A percentile compares a stretch with the other conserved stretches of the same genome.
phyloP scores from a whole-genome alignment of 2,329 filamentous ascomycete genomes.

The Colletotrichum karsti region DNA sequence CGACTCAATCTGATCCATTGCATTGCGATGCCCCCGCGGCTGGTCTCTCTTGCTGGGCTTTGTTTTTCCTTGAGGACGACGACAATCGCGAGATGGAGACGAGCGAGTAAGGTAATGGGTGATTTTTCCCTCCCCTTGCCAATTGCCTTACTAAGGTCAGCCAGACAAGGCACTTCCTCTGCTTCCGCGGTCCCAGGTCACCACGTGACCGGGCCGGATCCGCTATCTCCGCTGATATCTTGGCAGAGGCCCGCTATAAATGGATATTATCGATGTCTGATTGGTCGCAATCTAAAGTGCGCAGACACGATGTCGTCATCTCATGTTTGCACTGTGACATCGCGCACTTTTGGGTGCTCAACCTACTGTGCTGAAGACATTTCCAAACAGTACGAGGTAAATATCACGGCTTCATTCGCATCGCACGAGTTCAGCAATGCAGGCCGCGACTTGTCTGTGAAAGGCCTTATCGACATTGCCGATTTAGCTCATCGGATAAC shows the following conservation, averaged over 20 bases:
- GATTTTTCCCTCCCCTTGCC: conserved; percentile 9
- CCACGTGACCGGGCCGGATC: conserved; percentile 33
- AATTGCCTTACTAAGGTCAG: background rate
- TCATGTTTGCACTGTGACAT: too few species aligned
- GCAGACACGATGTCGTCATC: too few species aligned
- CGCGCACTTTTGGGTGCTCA: too few species aligned
- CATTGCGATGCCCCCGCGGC: conserved; percentile 21
- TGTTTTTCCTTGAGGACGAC: background rate
- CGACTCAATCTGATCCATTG: conserved; percentile 63
- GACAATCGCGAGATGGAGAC: conserved; percentile 3
- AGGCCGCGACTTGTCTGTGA: too few species aligned
- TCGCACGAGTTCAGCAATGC: too few species aligned
- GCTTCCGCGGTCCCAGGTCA: background rate
- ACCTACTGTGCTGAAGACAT: too few species aligned
- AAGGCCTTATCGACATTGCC: too few species aligned
- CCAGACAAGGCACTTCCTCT: conserved; percentile 1
- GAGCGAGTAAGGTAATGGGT: conserved; percentile 25
- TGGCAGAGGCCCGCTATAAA: background rate
- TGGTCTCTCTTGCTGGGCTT: background rate
- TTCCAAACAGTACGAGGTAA: too few species aligned
- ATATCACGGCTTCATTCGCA: too few species aligned
- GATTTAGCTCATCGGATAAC: too few species aligned
- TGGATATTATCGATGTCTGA: background rate
- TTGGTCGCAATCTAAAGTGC: background rate
- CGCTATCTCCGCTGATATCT: background rate